These are phyloP conservation scores for Fusarium xylarioides DNA, from an alignment of 2,329 filamentous ascomycete genomes.

Conservation along the genomic window DNA sequence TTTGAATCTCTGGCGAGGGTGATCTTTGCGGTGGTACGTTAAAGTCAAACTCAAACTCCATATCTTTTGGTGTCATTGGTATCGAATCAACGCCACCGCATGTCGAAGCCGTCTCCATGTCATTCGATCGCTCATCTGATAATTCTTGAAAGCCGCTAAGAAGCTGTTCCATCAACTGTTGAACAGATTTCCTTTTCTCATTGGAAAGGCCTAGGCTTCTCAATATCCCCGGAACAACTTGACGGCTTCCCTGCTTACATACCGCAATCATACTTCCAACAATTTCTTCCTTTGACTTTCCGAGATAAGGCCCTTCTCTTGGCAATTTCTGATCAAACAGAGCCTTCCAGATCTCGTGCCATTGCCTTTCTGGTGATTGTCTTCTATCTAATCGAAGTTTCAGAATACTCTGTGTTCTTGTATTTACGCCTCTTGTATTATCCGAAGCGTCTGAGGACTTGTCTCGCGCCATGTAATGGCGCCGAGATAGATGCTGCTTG, in stretches of 20 bases:
- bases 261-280: neutral
- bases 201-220: neutral
- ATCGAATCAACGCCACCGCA: neutral
- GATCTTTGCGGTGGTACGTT: no score
- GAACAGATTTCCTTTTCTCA: neutral
- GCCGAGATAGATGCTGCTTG: neutral
- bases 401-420: neutral
- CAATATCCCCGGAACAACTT: neutral
- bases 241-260: neutral
- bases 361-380: neutral
- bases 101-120: accelerated
- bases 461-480: neutral
- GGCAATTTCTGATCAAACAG: accelerated
- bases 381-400: neutral
- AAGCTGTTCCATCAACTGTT: neutral
- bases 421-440: neutral
- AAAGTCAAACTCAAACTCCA: neutral
- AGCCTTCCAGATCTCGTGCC: neutral
- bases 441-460: no score
- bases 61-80: neutral
- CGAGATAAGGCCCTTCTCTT: neutral
- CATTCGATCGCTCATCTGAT: accelerated
- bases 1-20: no score
- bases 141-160: neutral
- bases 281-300: neutral